phyloP scores from a whole-genome alignment of 306 rosid species.

The Cucumis sativus region Cucumber_9930_V3 NC_026658.2:1888501-1889000 shows the following conservation, averaged over 20 bases:
- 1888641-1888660: not conserved
- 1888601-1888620: constrained; percentile 39
- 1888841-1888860: no score
- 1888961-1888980: no score
- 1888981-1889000: no score
- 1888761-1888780: not conserved
- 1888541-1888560: not conserved
- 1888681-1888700: not conserved
- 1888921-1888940: no score
- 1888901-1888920: no score
- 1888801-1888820: no score
- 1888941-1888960: no score
- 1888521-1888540: not conserved
- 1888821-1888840: no score
- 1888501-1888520: constrained; percentile 36
- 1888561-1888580: constrained; percentile 21
- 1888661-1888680: not conserved
- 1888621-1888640: not conserved
- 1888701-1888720: not conserved
- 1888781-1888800: not conserved
- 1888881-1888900: no score
- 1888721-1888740: not conserved
- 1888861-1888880: no score
- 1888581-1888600: constrained; percentile 37
- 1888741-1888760: not conserved